Evolutionary conservation across 208 protist species (phyloP).

Genomic region (Acanthamoeba triangularis): DNA sequence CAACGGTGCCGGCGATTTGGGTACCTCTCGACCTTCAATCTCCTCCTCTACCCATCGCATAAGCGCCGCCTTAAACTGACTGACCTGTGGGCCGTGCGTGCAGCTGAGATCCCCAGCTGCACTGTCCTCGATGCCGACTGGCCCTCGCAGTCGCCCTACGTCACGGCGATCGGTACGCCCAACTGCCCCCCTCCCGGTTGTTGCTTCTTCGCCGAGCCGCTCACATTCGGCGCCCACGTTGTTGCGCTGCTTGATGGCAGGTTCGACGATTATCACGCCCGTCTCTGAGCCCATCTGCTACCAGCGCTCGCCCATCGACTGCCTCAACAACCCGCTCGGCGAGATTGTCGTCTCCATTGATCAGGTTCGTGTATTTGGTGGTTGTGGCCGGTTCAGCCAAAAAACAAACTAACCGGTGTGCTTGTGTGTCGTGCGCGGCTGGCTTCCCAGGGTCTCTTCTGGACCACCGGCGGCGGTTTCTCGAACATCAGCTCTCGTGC

Average conservation of each 20-base stretch:
- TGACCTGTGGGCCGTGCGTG: too few relatives aligned
- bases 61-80: too few relatives aligned
- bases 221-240: neutral
- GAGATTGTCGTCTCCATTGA: conserved; percentile 74
- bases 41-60: too few relatives aligned
- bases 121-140: conserved; percentile 37
- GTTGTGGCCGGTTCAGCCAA: conserved; percentile 75
- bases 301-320: neutral
- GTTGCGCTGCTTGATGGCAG: neutral
- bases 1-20: conserved; percentile 62
- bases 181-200: too few relatives aligned
- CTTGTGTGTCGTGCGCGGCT: too few relatives aligned
- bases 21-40: too few relatives aligned
- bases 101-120: neutral
- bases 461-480: conserved; percentile 82
- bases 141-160: conserved; percentile 78
- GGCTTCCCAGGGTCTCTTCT: neutral
- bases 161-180: neutral
- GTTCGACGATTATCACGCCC: conserved; percentile 53
- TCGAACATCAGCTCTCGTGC: conserved; percentile 28
- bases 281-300: conserved; percentile 79
- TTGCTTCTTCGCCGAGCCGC: too few relatives aligned
- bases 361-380: neutral
- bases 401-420: neutral
- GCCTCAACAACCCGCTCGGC: conserved; percentile 68